These are phyloP conservation scores for Pseudoscleropodium purum DNA, from an alignment of 225 moss, liverwort and hornwort species.

Conservation along the genomic window DNA sequence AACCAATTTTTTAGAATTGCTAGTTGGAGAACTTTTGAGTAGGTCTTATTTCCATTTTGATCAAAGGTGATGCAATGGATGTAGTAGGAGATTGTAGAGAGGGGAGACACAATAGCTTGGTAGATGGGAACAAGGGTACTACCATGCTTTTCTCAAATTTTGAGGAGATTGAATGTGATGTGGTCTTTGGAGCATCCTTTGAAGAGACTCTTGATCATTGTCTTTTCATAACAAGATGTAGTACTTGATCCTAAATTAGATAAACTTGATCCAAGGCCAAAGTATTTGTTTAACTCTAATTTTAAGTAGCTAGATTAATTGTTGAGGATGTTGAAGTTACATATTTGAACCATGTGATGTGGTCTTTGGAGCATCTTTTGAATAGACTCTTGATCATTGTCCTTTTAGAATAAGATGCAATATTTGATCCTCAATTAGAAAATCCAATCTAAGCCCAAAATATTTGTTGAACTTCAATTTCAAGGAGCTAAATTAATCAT, in stretches of 20 bases:
- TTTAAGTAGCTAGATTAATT: too few species aligned
- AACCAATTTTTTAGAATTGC: background rate
- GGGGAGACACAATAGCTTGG: background rate
- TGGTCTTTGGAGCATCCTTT: too few species aligned
- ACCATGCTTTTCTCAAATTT: background rate
- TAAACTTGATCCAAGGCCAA: too few species aligned
- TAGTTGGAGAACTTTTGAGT: background rate
- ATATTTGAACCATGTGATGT: background rate
- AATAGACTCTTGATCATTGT: too few species aligned
- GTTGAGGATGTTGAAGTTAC: background rate
- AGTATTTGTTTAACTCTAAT: too few species aligned
- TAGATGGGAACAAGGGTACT: background rate
- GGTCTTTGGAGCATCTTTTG: too few species aligned
- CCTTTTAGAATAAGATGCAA: background rate
- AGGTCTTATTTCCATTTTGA: background rate
- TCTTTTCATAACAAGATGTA: too few species aligned
- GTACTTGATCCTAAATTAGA: too few species aligned
- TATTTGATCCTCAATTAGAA: background rate
- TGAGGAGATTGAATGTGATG: conserved; percentile 4
- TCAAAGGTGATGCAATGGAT: background rate
- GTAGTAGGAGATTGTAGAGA: background rate
- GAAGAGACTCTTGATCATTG: too few species aligned
- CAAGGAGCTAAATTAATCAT: background rate
- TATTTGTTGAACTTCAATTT: background rate
- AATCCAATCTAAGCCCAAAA: background rate